Conservation (phyloP, 495 filamentous ascomycete genomes). For the Saxophila tyrrhenica region DNA sequence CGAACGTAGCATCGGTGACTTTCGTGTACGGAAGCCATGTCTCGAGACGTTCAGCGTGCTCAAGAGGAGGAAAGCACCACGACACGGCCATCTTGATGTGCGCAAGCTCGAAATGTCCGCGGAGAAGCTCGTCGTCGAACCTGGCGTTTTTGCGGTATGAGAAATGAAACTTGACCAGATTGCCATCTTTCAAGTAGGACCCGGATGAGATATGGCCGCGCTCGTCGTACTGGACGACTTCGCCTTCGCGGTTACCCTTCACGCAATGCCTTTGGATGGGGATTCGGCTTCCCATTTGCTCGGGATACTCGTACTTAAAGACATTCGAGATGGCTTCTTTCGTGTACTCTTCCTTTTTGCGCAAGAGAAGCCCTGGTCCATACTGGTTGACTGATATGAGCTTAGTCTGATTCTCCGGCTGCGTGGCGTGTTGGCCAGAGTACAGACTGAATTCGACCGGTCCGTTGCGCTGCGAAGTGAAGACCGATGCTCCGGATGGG, state of each 20-base stretch:
- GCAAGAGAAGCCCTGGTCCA: constrained; percentile 36
- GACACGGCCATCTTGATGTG: constrained; percentile 45
- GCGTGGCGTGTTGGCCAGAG: constrained; percentile 33
- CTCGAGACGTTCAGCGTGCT: constrained; percentile 42
- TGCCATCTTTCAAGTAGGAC: constrained; percentile 44
- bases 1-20: constrained; percentile 48
- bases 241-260: constrained; percentile 35
- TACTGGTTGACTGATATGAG: constrained; percentile 37
- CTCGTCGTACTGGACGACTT: constrained; percentile 43
- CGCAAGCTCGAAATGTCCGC: constrained; percentile 45
- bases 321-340: constrained; percentile 27
- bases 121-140: constrained; percentile 45
- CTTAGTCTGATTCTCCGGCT: constrained; percentile 33
- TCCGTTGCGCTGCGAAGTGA: constrained; percentile 2
- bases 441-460: constrained; percentile 39
- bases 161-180: constrained; percentile 45
- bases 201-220: constrained; percentile 45
- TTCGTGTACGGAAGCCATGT: constrained; percentile 50
- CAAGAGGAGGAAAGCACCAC: constrained; percentile 47
- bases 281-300: constrained; percentile 23
- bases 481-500: constrained; percentile 16
- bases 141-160: constrained; percentile 47
- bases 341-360: constrained; percentile 34
- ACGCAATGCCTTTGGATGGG: constrained; percentile 41
- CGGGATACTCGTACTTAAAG: constrained; percentile 40